Conservation (phyloP, 306 rosid species). For the Cercis canadensis region DNA sequence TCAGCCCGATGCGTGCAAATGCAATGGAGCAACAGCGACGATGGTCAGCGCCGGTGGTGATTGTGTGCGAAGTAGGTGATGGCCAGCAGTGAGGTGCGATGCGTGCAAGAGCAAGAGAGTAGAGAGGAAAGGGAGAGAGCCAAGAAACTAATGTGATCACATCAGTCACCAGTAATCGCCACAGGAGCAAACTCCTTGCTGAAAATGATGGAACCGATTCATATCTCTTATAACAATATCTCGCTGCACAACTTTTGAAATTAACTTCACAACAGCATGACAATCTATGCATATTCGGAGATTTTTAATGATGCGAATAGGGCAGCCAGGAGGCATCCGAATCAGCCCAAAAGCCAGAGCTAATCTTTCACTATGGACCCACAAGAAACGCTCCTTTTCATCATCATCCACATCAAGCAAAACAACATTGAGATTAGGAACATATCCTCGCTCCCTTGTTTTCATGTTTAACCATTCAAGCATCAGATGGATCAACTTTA, state of each 20-base stretch:
- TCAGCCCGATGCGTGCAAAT: too few relatives aligned
- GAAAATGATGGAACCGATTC: conserved; percentile 44
- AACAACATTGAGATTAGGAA: conserved; percentile 39
- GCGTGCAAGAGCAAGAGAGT: too few relatives aligned
- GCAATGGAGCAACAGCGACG: too few relatives aligned
- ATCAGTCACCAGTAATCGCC: conserved; percentile 42
- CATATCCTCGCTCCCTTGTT: conserved; percentile 40
- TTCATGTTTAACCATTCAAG: conserved; percentile 46
- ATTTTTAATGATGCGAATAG: conserved; percentile 43
- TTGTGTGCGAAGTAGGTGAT: too few relatives aligned
- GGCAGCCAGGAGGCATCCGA: conserved; percentile 24
- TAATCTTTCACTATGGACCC: conserved; percentile 46
- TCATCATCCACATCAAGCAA: conserved; percentile 44
- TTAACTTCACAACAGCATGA: conserved; percentile 38
- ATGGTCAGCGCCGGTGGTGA: too few relatives aligned
- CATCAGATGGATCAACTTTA: conserved; percentile 38
- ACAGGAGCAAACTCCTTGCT: conserved; percentile 42
- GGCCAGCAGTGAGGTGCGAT: too few relatives aligned
- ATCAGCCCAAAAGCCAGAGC: conserved; percentile 44
- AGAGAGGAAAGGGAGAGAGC: too few relatives aligned
- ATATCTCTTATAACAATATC: conserved; percentile 44
- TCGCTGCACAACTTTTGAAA: conserved; percentile 38
- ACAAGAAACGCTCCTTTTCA: conserved; percentile 45
- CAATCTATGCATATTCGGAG: conserved; percentile 46
- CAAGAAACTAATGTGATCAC: too few relatives aligned